Evolutionary conservation across 1,284 basidiomycete species (phyloP).

Genomic region (Austroboletus olivaceoglutinosus): DNA sequence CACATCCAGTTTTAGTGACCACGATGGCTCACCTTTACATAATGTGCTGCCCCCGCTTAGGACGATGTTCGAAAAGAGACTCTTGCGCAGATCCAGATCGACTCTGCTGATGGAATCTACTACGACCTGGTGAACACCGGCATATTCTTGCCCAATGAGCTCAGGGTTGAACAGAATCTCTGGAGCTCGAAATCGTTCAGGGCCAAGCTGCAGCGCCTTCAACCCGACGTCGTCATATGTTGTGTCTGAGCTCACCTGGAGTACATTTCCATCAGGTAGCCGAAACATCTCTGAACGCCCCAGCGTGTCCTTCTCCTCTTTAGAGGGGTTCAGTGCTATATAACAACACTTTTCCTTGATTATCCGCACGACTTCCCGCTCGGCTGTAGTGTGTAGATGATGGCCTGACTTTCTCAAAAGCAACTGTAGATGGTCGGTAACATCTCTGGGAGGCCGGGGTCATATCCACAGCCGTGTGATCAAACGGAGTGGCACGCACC

Average conservation of each 20-base stretch:
- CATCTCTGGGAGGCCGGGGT: conserved; percentile 60
- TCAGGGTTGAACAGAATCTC: conserved; percentile 99
- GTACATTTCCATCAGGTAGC: conserved; percentile 92
- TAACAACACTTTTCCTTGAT: conserved; percentile 99
- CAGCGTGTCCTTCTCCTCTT: conserved; percentile 90
- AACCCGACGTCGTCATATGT: conserved; percentile 1
- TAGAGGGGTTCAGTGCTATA: conserved; percentile 84
- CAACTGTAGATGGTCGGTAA: conserved; percentile 94
- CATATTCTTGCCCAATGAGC: conserved; percentile 93
- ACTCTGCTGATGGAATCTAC: conserved; percentile 86
- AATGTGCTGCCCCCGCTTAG: conserved; percentile 95
- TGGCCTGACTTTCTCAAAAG: conserved; percentile 94
- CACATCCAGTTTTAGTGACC: conserved; percentile 1
- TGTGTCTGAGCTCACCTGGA: conserved; percentile 61
- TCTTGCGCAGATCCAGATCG: conserved; percentile 91
- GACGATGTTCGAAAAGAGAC: conserved; percentile 94
- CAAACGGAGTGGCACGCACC: conserved; percentile 46
- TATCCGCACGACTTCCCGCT: conserved; percentile 94
- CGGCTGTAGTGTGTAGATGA: conserved; percentile 94
- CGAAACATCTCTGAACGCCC: conserved; percentile 87
- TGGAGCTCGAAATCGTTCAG: conserved; percentile 95
- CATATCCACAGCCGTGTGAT: conserved; percentile 11
- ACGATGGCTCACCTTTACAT: conserved; percentile 67
- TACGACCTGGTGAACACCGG: conserved; percentile 95
- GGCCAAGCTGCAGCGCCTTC: conserved; percentile 65